Evolutionary conservation across 805 yeast species (phyloP).

Genomic region (Wickerhamiella occidentalis): DNA sequence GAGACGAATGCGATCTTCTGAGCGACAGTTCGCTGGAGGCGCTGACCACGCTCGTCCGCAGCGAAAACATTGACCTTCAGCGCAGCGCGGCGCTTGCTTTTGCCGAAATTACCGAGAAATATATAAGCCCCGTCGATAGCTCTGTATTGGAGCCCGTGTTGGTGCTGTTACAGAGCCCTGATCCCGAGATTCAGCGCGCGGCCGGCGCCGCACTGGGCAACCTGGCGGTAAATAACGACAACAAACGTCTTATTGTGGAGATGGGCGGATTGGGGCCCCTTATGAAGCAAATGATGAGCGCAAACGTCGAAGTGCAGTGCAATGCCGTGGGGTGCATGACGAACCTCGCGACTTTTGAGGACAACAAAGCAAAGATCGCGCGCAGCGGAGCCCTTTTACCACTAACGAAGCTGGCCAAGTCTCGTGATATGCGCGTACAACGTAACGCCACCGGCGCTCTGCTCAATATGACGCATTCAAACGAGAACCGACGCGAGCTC

Average conservation of each 20-base stretch:
- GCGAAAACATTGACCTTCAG: slow-evolving; percentile 89
- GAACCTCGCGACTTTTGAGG: slow-evolving; percentile 94
- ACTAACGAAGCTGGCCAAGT: slow-evolving; percentile 83
- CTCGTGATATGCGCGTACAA: slow-evolving; percentile 90
- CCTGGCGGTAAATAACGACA: slow-evolving; percentile 90
- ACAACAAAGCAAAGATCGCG: slow-evolving; percentile 90
- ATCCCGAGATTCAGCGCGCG: slow-evolving; percentile 93
- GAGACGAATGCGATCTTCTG: slow-evolving; percentile 82
- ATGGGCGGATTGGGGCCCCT: slow-evolving; percentile 97
- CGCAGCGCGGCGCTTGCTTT: slow-evolving; percentile 96
- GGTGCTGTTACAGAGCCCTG: slow-evolving; percentile 71
- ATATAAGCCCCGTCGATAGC: slow-evolving; percentile 72
- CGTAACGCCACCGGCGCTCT: slow-evolving; percentile 98
- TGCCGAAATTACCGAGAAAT: slow-evolving; percentile 94
- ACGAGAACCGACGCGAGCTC: slow-evolving; percentile 88
- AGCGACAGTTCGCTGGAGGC: slow-evolving; percentile 73
- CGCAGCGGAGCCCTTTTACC: slow-evolving; percentile 93
- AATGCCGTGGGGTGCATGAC: slow-evolving; percentile 99
- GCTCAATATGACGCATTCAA: slow-evolving; percentile 94
- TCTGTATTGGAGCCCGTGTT: slow-evolving; percentile 91
- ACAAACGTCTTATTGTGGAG: slow-evolving; percentile 84
- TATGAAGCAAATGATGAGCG: slow-evolving; percentile 93
- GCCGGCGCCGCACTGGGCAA: slow-evolving; percentile 99
- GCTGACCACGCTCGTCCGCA: slow-evolving; percentile 80
- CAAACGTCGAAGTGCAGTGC: slow-evolving; percentile 96